Conservation (phyloP, 208 protist genomes). For the Entamoeba histolytica region DNA sequence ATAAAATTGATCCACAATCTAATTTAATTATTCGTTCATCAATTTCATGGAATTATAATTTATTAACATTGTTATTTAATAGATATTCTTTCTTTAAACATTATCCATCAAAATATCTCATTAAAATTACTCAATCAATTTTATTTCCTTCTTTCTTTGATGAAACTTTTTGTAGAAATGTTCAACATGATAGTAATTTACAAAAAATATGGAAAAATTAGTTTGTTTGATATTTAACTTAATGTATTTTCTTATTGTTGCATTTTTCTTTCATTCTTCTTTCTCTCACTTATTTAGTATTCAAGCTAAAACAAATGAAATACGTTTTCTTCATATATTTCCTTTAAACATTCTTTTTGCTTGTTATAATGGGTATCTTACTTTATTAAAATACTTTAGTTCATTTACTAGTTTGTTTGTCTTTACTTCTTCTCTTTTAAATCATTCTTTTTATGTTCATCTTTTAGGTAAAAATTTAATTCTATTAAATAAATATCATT, state of each 20-base stretch:
- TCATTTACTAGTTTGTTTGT: background rate
- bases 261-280: too few species aligned
- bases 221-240: background rate
- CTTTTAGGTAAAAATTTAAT: background rate
- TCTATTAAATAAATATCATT: background rate
- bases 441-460: too few species aligned
- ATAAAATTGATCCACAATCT: background rate
- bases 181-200: background rate
- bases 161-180: background rate
- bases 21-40: background rate
- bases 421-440: too few species aligned
- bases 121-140: background rate
- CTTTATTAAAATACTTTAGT: background rate
- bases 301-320: background rate
- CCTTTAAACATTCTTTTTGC: background rate
- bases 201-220: background rate
- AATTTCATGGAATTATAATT: background rate
- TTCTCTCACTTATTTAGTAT: background rate
- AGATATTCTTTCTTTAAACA: background rate
- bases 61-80: background rate
- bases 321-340: background rate
- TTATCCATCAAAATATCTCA: background rate
- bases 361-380: background rate
- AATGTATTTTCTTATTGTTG: too few species aligned
- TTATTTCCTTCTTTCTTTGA: background rate